Base-by-base conservation (phyloP, 176 grass and related monocot genomes). In the Echinochloa phyllopogon region DNA sequence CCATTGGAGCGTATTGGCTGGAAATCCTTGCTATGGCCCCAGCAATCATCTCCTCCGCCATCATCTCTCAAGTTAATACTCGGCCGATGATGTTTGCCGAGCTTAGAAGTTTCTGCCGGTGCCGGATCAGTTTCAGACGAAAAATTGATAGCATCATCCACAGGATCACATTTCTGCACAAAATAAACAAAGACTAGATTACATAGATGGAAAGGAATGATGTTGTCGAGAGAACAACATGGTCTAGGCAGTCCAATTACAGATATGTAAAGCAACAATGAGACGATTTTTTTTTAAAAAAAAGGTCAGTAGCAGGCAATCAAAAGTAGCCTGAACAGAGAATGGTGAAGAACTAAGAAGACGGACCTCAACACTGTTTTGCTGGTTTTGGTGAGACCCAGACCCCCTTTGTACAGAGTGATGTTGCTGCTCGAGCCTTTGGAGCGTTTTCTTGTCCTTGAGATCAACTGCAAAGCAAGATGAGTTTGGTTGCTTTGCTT, bases 1-100 rank as follows among this genome's bases (percentile, higher is more conserved):
- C 43, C 43, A 20, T 29, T 56, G 10, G 43, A 66, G n/a, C 23
- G 47, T 8, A 21, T 64, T 74, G 77, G 47, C 23, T 80, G 57
- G 85, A 80, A 86, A 18, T 87, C 69, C 38, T 87, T 87, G 61
- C 58, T 75, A 81, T 82, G 69, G 24, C 50, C 85, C 85, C 85
- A 87, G 45, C 78, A 73, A 5, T 24, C 57, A 57, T 87, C 77
- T 58, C 27, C 27, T 51, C 40, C 69, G 49, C 8, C 47, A 17
- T 58, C 70, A 59, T 57, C 78, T 56, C 23, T 75, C 12, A 66
- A 43, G 24, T 66, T 8, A 81, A 67, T 38, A 65, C 37, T 81
- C 0, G 60, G 21, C 6, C 47, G 59, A 18, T 6, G 47, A 25
- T 51, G 39, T 39, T 66, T 75, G 24, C 24, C 53, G 59, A 38